Percentiles rank a stretch among this genome's conserved stretches.
These are phyloP conservation scores for Tolypocladium pustulatum DNA, from an alignment of 2,329 filamentous ascomycete genomes.

Conservation along the genomic window DNA sequence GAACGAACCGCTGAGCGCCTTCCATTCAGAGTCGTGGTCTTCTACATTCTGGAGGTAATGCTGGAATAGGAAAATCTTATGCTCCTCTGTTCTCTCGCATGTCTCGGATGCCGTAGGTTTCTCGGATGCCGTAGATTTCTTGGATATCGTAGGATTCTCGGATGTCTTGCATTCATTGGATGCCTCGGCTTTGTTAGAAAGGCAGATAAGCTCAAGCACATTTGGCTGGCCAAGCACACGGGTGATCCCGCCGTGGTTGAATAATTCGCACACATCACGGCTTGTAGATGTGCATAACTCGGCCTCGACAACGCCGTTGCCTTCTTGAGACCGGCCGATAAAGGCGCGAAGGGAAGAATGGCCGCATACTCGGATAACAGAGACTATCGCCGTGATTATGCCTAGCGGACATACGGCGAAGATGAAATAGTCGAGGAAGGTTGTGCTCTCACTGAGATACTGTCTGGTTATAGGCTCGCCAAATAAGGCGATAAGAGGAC, in stretches of 20 bases:
- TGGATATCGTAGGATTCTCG: too few species aligned
- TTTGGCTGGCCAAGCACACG: slow-evolving; percentile 21
- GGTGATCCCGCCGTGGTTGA: slow-evolving; percentile 17
- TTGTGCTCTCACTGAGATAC: slow-evolving; percentile 22
- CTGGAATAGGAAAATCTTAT: background rate
- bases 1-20: background rate
- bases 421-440: slow-evolving; percentile 18
- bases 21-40: background rate
- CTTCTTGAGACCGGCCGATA: slow-evolving; percentile 27
- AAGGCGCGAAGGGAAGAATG: slow-evolving; percentile 20
- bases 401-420: slow-evolving; percentile 25
- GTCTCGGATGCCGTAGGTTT: too few species aligned
- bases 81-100: background rate
- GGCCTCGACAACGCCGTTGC: slow-evolving; percentile 18
- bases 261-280: slow-evolving; percentile 27
- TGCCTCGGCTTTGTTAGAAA: background rate
- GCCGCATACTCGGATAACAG: slow-evolving; percentile 21
- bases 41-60: background rate
- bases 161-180: too few species aligned
- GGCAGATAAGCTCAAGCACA: slow-evolving; percentile 19
- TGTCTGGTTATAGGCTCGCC: slow-evolving; percentile 28
- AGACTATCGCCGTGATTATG: slow-evolving; percentile 26
- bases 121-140: too few species aligned
- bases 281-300: slow-evolving; percentile 30
- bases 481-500: slow-evolving; percentile 20